Base-by-base conservation (phyloP, 2,329 filamentous ascomycete genomes). In the Leptographium procerum region DNA sequence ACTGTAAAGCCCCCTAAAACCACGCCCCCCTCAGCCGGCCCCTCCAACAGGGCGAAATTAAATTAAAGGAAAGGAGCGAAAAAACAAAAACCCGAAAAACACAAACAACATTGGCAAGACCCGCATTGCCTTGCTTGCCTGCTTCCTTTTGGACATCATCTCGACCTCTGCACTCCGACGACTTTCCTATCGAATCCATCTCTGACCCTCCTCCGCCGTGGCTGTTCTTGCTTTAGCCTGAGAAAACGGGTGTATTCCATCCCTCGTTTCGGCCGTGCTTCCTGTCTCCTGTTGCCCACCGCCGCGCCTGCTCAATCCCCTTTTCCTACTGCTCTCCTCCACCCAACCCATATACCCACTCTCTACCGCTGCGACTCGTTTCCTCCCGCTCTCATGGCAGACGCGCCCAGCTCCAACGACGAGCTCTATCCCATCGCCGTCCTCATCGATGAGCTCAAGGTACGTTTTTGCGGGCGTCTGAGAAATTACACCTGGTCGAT, bases 351-450 rank as follows among this genome's bases (percentile, higher is more conserved):
- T 68, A 67, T 63, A 65, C 64, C 26, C 63, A 62, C 68, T 22
- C 40, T 34, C 40, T 13, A 48, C 24, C 24, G 45, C 43, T 33
- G 43, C 33, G 52, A 51, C 45, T 45, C 52, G 10, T 55, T 40
- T 14, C 26, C 52, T 50, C 33, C 45, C 68, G 69, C 73, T 76
- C 82, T 74, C 74, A 97, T 97, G 92, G 90, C 83, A 76, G 83
- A 96, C 78, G 87, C 87, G 77, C 82, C 86, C 74, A 89, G 87
- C 76, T 85, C 92, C 79, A 95, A 87, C 75, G 94, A 99, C 78
- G 95, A 97, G 86, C 91, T 99, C 70, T 99, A 97, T 76, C 94
- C 94, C 73, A 99, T 99, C 80, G 94, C 95, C 71, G 94, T 99
- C 67, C 86, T 99, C 76, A 99, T 99, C 76, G 94, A 99, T 75